Percentiles rank a stretch among this genome's conserved stretches.
These are phyloP conservation scores for Diutina neorugosa DNA, from an alignment of 1,139 yeast species.

Conservation along the genomic window DNA sequence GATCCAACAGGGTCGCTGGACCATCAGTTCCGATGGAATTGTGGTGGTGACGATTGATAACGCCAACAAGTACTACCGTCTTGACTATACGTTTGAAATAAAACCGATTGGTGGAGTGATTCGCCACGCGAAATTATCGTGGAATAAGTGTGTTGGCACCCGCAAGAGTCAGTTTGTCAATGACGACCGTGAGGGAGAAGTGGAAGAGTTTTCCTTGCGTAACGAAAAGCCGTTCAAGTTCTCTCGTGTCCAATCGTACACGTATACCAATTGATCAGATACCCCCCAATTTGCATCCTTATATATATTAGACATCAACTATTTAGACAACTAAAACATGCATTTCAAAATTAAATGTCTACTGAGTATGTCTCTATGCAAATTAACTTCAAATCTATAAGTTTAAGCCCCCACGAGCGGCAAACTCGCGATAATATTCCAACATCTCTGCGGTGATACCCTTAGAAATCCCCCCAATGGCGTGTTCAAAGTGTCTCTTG, in stretches of 20 bases:
- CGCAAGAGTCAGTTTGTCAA: constrained; percentile 27
- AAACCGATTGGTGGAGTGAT: constrained; percentile 40
- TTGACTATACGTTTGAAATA: constrained; percentile 50
- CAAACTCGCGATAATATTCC: constrained; percentile 58
- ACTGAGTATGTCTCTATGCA: no score
- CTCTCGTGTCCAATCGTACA: constrained; percentile 9
- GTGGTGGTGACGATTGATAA: constrained; percentile 43
- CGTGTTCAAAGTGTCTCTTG: constrained; percentile 58
- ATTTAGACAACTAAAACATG: no score
- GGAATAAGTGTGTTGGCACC: constrained; percentile 50
- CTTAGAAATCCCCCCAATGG: constrained; percentile 51
- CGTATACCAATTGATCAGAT: constrained; percentile 28
- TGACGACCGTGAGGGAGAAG: constrained; percentile 37
- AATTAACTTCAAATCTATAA: not conserved
- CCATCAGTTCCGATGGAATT: constrained; percentile 32
- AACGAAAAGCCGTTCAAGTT: constrained; percentile 74
- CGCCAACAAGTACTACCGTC: constrained; percentile 54
- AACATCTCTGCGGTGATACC: constrained; percentile 83
- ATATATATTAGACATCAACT: not conserved
- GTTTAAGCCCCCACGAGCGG: constrained; percentile 26
- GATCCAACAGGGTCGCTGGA: constrained; percentile 43
- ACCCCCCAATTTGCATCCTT: not conserved
- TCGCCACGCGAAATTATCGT: constrained; percentile 53
- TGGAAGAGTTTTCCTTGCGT: constrained; percentile 40
- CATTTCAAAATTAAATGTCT: no score